Conservation (phyloP, 441 rosid species). For the Biscutella laevigata region DNA sequence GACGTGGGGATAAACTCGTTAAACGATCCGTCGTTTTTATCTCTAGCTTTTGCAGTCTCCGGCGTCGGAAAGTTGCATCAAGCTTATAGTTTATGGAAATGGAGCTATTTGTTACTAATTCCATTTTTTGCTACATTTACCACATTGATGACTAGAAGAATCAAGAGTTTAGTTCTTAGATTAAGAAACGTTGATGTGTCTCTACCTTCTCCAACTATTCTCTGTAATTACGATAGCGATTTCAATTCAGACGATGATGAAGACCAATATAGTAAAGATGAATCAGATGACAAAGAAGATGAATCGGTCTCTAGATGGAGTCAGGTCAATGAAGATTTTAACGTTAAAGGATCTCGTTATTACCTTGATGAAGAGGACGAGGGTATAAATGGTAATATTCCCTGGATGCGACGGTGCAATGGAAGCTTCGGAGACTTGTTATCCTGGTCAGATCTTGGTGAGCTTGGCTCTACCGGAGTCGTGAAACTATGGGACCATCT, state of each 20-base stretch:
- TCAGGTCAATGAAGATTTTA: slow-evolving; percentile 32
- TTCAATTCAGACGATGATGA: slow-evolving; percentile 29
- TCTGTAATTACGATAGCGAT: slow-evolving; percentile 32
- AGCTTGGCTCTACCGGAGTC: slow-evolving; percentile 43
- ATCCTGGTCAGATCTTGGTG: too few species aligned
- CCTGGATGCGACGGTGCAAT: slow-evolving; percentile 29
- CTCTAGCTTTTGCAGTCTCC: slow-evolving; percentile 33
- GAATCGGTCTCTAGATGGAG: too few species aligned
- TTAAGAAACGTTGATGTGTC: slow-evolving; percentile 21
- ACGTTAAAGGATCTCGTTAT: slow-evolving; percentile 27
- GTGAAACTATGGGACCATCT: slow-evolving; percentile 76
- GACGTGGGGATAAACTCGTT: slow-evolving; percentile 36
- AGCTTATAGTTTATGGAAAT: slow-evolving; percentile 45
- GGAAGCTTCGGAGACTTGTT: slow-evolving; percentile 45
- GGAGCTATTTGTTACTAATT: slow-evolving; percentile 47
- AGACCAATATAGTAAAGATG: slow-evolving; percentile 13
- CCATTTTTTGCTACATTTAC: slow-evolving; percentile 56
- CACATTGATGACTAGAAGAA: slow-evolving; percentile 32
- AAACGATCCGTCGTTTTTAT: slow-evolving; percentile 37
- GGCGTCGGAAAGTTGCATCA: slow-evolving; percentile 26
- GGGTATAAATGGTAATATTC: slow-evolving; percentile 21
- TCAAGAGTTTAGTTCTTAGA: slow-evolving; percentile 36
- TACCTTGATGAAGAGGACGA: slow-evolving; percentile 22
- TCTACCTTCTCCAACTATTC: slow-evolving; percentile 20
- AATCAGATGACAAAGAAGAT: slow-evolving; percentile 25